Conservation (phyloP, 2,329 filamentous ascomycete species). For the Clonostachys chloroleuca region DNA sequence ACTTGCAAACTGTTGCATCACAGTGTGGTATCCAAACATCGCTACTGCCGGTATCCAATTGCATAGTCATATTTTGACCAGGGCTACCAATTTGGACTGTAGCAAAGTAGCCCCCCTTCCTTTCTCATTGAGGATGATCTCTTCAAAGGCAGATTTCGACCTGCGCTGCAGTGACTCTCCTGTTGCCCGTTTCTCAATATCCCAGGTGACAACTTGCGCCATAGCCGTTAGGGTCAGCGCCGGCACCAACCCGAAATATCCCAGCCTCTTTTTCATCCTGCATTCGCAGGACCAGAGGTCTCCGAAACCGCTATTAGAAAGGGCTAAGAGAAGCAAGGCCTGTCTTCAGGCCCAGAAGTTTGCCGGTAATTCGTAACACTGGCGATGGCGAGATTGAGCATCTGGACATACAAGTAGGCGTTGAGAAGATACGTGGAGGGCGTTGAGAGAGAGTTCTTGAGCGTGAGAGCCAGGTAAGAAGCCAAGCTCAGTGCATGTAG, state of each 20-base stretch:
- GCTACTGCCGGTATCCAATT: conserved; percentile 62
- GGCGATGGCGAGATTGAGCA: too few relatives aligned
- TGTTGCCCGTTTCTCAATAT: conserved; percentile 31
- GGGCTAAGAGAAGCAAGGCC: too few relatives aligned
- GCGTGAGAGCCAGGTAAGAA: not conserved
- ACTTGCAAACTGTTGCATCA: conserved; percentile 30
- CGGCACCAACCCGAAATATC: too few relatives aligned
- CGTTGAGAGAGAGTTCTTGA: too few relatives aligned
- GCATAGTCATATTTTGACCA: conserved; percentile 48
- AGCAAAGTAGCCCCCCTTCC: conserved; percentile 46
- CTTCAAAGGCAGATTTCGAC: conserved; percentile 27
- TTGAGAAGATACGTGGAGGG: too few relatives aligned
- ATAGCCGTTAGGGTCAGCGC: conserved; percentile 1
- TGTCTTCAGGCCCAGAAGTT: too few relatives aligned
- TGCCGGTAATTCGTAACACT: too few relatives aligned
- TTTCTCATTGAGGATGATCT: conserved; percentile 37
- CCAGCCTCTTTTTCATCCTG: too few relatives aligned
- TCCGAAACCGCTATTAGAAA: too few relatives aligned
- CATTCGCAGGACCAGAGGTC: too few relatives aligned
- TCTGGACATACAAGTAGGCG: too few relatives aligned
- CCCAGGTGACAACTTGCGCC: conserved; percentile 38
- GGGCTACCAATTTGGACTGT: conserved; percentile 54
- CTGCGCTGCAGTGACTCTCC: conserved; percentile 26
- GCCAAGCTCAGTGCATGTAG: not conserved
- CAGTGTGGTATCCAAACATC: conserved; percentile 56